Conservation (phyloP, 352 stramenopile species). For the Phytophthora citrophthora region DNA sequence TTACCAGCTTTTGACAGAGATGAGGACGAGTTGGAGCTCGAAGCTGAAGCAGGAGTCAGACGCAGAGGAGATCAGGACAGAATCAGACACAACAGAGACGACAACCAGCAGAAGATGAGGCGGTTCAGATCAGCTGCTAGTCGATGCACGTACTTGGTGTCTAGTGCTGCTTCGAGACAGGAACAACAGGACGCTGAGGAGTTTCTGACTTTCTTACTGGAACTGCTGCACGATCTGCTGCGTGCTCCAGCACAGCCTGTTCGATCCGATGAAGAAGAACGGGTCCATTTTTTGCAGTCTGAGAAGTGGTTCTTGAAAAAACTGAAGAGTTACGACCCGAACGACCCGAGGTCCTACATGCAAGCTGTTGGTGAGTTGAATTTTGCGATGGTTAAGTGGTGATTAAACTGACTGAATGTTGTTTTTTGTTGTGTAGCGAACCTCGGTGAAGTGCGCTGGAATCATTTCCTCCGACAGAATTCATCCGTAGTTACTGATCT, state of each 20-base stretch:
- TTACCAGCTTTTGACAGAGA: slow-evolving; percentile 4
- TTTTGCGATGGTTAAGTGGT: not conserved
- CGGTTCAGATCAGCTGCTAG: slow-evolving; percentile 39
- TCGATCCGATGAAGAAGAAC: slow-evolving; percentile 26
- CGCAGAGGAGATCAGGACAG: slow-evolving; percentile 3
- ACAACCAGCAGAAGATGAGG: slow-evolving; percentile 36
- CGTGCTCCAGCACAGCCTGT: slow-evolving; percentile 23
- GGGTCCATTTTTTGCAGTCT: slow-evolving; percentile 22
- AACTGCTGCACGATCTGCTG: slow-evolving; percentile 70
- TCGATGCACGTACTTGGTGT: slow-evolving; percentile 61
- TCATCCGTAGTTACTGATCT: slow-evolving; percentile 71
- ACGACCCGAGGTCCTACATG: slow-evolving; percentile 64
- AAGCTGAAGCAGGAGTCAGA: slow-evolving; percentile 6
- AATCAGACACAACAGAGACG: slow-evolving; percentile 19
- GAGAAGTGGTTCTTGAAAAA: slow-evolving; percentile 35
- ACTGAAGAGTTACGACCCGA: slow-evolving; percentile 39
- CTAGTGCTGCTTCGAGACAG: slow-evolving; percentile 39
- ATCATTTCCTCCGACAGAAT: slow-evolving; percentile 62
- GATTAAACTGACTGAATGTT: slow-evolving; percentile 2
- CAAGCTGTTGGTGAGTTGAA: slow-evolving; percentile 58
- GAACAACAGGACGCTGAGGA: slow-evolving; percentile 88
- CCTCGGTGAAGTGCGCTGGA: slow-evolving; percentile 67
- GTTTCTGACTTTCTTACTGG: slow-evolving; percentile 73
- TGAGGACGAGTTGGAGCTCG: slow-evolving; percentile 13
- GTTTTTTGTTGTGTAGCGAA: slow-evolving; percentile 37